Percentiles rank a stretch among this genome's conserved stretches.
These are phyloP conservation scores for Casuarina equisetifolia DNA, from an alignment of 306 rosid genomes.

Conservation along the genomic window DNA sequence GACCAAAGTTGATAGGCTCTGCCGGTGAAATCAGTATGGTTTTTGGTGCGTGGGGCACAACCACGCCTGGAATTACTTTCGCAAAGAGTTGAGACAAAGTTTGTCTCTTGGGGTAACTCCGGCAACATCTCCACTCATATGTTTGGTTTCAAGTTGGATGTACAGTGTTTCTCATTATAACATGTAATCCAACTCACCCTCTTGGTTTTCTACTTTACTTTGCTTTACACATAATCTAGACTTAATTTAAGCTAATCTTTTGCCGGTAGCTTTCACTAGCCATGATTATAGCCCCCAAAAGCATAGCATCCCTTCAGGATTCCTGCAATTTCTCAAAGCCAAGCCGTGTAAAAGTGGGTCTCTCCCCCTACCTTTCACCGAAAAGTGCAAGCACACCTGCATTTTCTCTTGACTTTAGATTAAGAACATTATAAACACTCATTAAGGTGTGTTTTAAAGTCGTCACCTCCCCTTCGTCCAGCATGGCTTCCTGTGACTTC, in stretches of 20 bases:
- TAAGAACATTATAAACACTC: conserved; percentile 52
- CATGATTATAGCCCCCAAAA: conserved; percentile 76
- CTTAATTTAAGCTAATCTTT: conserved; percentile 50
- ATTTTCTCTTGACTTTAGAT: conserved; percentile 61
- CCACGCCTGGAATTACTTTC: not conserved
- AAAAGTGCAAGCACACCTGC: conserved; percentile 66
- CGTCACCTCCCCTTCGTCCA: conserved; percentile 42
- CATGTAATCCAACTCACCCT: conserved; percentile 52
- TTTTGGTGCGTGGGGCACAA: not conserved
- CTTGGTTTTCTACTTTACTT: conserved; percentile 39
- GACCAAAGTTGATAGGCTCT: no score
- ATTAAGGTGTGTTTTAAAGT: conserved; percentile 48
- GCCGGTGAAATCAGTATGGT: not conserved
- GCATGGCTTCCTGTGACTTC: conserved; percentile 67
- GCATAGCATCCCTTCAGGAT: conserved; percentile 58
- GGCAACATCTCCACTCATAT: not conserved
- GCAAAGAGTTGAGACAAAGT: conserved; percentile 14
- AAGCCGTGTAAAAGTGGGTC: conserved; percentile 29
- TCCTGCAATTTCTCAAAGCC: conserved; percentile 56
- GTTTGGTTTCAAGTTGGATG: conserved; percentile 11
- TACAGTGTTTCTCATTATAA: conserved; percentile 40
- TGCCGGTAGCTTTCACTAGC: conserved; percentile 49
- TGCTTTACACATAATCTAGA: conserved; percentile 54
- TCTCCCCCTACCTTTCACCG: conserved; percentile 71
- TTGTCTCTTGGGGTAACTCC: not conserved